Evolutionary conservation across 495 filamentous ascomycete species (phyloP).

Genomic region (Annulohypoxylon maeteangense): DNA sequence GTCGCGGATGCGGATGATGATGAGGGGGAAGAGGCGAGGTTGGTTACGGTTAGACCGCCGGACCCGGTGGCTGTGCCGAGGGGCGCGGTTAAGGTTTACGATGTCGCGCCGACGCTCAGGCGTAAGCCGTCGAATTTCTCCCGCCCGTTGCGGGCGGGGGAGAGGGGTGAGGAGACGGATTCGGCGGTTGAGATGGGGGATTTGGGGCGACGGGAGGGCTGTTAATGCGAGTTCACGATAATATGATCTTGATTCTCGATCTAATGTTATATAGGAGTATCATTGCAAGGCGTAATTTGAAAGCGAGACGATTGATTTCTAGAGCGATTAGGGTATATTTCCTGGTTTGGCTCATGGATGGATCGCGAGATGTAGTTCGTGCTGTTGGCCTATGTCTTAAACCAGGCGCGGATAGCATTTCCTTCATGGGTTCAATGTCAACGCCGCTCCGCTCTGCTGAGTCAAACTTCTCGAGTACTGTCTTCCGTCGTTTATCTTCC

Average conservation of each 20-base stretch:
- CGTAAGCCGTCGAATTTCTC: slow-evolving; percentile 38
- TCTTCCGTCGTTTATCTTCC: not conserved
- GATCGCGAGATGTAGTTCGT: not conserved
- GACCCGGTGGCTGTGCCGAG: slow-evolving; percentile 24
- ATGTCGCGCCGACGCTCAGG: slow-evolving; percentile 1
- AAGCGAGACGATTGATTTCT: no score
- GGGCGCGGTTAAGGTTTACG: not conserved
- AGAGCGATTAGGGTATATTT: no score
- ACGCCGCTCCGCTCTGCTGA: slow-evolving; percentile 4
- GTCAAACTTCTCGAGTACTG: not conserved
- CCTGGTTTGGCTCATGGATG: not conserved
- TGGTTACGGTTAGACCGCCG: slow-evolving; percentile 14
- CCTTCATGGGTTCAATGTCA: not conserved
- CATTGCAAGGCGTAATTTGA: no score
- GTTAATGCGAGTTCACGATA: no score
- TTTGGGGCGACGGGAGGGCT: no score
- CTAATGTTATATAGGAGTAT: no score
- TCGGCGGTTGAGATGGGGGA: slow-evolving; percentile 30
- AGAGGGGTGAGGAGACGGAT: slow-evolving; percentile 21
- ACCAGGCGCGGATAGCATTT: not conserved
- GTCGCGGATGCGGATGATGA: not conserved
- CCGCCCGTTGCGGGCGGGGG: slow-evolving; percentile 31
- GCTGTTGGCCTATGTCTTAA: not conserved
- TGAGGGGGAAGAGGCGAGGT: not conserved
- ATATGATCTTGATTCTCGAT: no score